phyloP scores from a whole-genome alignment of 2,329 filamentous ascomycete species.

The Colletotrichum limetticola region DNA sequence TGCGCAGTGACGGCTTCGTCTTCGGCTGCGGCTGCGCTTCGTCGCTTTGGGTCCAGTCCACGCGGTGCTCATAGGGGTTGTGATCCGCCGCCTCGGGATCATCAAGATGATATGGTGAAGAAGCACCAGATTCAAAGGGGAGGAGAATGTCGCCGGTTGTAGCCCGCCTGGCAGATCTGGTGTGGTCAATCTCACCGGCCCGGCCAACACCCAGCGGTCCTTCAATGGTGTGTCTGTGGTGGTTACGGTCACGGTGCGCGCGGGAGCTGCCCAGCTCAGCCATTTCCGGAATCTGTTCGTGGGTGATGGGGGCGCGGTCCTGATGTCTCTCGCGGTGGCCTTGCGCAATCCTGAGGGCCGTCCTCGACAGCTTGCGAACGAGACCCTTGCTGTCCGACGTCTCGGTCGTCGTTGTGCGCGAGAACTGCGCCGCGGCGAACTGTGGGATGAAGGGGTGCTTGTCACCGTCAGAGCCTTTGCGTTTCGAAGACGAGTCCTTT shows the following conservation, averaged over 20 bases:
- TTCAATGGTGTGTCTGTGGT: conserved; percentile 46
- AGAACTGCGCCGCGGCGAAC: conserved; percentile 65
- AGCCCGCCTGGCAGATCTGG: conserved; percentile 43
- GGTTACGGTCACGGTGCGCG: conserved; percentile 29
- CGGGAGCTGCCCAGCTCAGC: conserved; percentile 42
- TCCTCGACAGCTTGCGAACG: conserved; percentile 56
- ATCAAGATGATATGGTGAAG: conserved; percentile 34
- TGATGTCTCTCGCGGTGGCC: conserved; percentile 48
- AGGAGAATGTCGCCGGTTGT: conserved; percentile 50
- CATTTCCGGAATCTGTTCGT: conserved; percentile 48
- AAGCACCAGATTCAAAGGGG: conserved; percentile 28
- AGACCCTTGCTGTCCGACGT: conserved; percentile 47
- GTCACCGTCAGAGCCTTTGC: conserved; percentile 31
- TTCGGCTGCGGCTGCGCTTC: conserved; percentile 46
- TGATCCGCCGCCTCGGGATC: conserved; percentile 39
- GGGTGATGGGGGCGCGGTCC: conserved; percentile 57
- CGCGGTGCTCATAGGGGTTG: conserved; percentile 50
- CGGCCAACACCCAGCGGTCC: conserved; percentile 36
- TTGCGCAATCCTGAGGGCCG: conserved; percentile 53
- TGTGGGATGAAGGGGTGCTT: conserved; percentile 63
- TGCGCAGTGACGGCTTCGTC: conserved; percentile 48
- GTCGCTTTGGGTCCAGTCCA: conserved; percentile 71
- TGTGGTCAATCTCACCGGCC: conserved; percentile 26
- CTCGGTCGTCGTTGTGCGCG: conserved; percentile 61
- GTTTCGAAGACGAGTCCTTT: conserved; percentile 3